Evolutionary conservation across 305 asterid species (phyloP).

Genomic region (Solanum hybrid): DNA sequence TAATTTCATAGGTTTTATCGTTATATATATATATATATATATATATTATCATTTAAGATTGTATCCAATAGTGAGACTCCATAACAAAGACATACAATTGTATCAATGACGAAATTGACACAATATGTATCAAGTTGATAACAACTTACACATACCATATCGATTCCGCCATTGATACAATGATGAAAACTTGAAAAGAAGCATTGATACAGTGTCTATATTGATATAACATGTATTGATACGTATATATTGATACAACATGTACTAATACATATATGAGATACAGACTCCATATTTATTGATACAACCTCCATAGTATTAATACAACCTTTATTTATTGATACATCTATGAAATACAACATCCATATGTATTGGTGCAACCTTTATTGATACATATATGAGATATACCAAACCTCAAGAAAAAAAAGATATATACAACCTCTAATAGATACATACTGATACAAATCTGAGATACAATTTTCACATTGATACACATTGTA

Average conservation of each 20-base stretch:
- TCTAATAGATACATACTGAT: not conserved
- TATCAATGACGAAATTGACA: not conserved
- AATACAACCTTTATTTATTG: not conserved
- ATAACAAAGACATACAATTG: not conserved
- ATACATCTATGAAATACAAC: not conserved
- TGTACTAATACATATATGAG: not conserved
- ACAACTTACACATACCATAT: not conserved
- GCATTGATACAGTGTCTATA: not conserved
- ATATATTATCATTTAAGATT: no score
- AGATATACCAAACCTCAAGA: not conserved
- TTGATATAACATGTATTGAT: not conserved
- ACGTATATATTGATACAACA: not conserved
- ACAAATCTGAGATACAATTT: not conserved
- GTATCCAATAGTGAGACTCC: not conserved
- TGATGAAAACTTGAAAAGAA: not conserved
- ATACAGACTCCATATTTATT: not conserved
- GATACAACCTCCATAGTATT: no score
- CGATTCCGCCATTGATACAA: not conserved
- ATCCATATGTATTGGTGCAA: not conserved
- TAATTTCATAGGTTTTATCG: not conserved
- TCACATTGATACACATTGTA: not conserved
- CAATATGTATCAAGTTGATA: not conserved
- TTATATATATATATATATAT: no score
- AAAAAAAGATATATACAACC: not conserved
- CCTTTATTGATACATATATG: not conserved